Evolutionary conservation across 345 rosid species (phyloP), one percentile per base, ranked within the genome.

Genomic region (Heritiera littoralis): DNA sequence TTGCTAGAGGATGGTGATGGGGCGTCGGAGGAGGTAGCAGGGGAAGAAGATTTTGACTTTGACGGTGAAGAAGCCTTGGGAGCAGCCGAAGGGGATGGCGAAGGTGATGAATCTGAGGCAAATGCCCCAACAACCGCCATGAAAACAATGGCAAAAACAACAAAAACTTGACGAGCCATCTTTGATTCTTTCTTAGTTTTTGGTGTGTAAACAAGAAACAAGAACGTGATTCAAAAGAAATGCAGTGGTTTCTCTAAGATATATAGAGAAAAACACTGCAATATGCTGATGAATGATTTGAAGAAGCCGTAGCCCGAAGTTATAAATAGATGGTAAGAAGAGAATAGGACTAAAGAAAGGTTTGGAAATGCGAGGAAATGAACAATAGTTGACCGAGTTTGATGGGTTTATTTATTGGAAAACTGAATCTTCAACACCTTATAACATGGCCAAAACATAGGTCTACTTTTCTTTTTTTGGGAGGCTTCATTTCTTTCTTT

Each of bases 21-120:
- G 9, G 15, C 46, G 7, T 83, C 72, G 73, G 84, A 81, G 18
- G 85, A 65, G 17, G 80, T 1, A 6, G 83, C 55, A 2, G 78
- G 66, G 14, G 86, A 2, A 15, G 81, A 69, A 9, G 86, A 11
- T 0, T 74, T 5, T 32, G 80, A 32, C 9, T 84, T 84, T 7
- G 88, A 73, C 43, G 84, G 54, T 3, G 84, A 49, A 28, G 80
- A 12, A 5, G 86, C 74, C 2, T 81, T 68, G 40, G 85, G 63
- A 0, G 84, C 5, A 74, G 85, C 73, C 0, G 89, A 49, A 0
- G 88, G 87, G 51, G 86, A 77, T 0, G 41, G 7, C 0, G 89
- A 49, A 0, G 88, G 87, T 56, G 86, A 77, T 0, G 41, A 14
- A 23, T 83, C 82, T 0, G 84, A 88, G 3, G 89, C 83, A 13